Evolutionary conservation across 768 basidiomycete species (phyloP), one percentile per base, ranked within the genome.

Genomic region (Naematelia aurantialba): DNA sequence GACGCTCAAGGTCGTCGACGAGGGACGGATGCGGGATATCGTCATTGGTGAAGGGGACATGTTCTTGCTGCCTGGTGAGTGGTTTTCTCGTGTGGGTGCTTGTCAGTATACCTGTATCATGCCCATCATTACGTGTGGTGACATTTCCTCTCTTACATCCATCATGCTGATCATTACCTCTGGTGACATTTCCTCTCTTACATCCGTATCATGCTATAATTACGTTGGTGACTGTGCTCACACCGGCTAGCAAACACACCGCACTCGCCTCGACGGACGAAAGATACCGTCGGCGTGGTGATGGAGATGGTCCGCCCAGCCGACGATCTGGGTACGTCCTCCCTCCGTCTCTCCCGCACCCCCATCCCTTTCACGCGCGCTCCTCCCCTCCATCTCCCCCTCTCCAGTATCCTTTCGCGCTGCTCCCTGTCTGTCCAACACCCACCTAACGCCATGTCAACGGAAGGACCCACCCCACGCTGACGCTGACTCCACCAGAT

Each of bases 1-100:
- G 92, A 80, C 90, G 1, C 81, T 99, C 21, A 85, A 89, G 60
- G 86, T 89, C 0, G 87, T 96, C 14, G 78, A 78, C 57, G 75
- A 78, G 53, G 78, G 78, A 0, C 62, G 73, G 45, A 69, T 72
- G 17, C 81, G 82, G 71, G 94, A 98, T 74, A 88, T 97, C 49
- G 79, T 79, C 25, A 96, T 98, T 66, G 87, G 86, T 62, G 92
- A 99, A 77, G 93, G 93, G 48, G 91, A 92, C 60, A 97, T 97
- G 92, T 97, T 96, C 77, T 70, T 98, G 67, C 80, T 98, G 22
- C 94, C 94, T 50, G 89, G 94, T 90, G 63, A 53, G 82, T 72
- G 12, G 5, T 34, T 24, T 24, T 11, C 24, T 44, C 12, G 12
- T 44, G 19, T 44, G 12, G 12, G 13, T 13, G 10, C 22, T 52